A percentile compares a stretch with the other conserved stretches of the same genome.
phyloP scores from a whole-genome alignment of 495 filamentous ascomycete genomes.

The Daldinia caldariorum region DNA sequence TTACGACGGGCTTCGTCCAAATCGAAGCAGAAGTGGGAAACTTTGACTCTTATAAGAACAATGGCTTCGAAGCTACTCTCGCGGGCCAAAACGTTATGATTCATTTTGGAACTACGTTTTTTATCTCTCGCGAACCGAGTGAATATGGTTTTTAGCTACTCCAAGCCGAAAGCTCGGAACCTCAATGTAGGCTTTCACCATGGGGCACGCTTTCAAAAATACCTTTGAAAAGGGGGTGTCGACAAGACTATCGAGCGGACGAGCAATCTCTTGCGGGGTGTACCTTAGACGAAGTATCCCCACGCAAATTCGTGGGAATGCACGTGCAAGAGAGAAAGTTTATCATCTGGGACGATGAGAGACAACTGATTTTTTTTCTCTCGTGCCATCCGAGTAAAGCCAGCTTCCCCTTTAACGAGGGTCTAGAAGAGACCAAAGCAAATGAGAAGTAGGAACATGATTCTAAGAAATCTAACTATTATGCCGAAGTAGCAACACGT shows the following conservation, averaged over 20 bases:
- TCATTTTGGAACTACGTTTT: not conserved
- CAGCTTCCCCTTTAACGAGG: slow-evolving; percentile 50
- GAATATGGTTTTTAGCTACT: slow-evolving; percentile 66
- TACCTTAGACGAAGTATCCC: not conserved
- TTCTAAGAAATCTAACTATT: slow-evolving; percentile 51
- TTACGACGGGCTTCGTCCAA: not conserved
- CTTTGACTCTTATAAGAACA: not conserved
- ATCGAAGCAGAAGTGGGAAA: not conserved
- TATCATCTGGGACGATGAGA: not conserved
- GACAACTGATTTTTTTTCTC: not conserved
- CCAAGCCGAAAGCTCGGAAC: slow-evolving; percentile 52
- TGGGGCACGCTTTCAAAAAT: slow-evolving; percentile 53
- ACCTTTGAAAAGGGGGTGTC: slow-evolving; percentile 44
- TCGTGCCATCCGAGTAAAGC: slow-evolving; percentile 4
- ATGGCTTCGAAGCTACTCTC: not conserved
- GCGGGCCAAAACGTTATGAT: not conserved
- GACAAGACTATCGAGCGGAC: not conserved
- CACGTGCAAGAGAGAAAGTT: not conserved
- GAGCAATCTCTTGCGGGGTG: not conserved
- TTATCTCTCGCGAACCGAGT: not conserved
- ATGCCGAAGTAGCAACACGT: slow-evolving; percentile 54
- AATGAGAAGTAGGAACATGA: slow-evolving; percentile 55
- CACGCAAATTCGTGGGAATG: not conserved
- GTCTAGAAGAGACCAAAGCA: slow-evolving; percentile 49
- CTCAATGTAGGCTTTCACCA: slow-evolving; percentile 52